Percentiles rank a stretch among this genome's conserved stretches.
These are phyloP conservation scores for Schwanniomyces pseudopolymorphus DNA, from an alignment of 805 yeast species.

Conservation along the genomic window DNA sequence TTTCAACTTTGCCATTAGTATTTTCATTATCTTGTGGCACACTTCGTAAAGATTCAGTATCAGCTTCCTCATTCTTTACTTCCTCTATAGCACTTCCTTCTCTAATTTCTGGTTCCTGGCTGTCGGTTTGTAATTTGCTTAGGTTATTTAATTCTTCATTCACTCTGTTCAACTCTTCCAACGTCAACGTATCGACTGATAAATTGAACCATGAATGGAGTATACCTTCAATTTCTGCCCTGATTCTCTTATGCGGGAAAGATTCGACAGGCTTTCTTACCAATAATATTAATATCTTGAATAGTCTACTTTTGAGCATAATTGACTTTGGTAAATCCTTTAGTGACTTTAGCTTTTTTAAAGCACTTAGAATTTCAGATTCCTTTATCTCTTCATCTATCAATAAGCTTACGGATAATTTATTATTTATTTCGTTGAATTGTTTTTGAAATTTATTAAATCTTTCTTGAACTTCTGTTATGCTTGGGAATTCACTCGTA, in stretches of 20 bases:
- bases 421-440: constrained; percentile 15
- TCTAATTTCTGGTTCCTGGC: constrained; percentile 4
- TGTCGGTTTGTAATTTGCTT: constrained; percentile 2
- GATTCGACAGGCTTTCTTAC: constrained; percentile 26
- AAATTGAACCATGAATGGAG: constrained; percentile 20
- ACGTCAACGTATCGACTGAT: constrained; percentile 14
- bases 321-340: constrained; percentile 28
- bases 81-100: background rate
- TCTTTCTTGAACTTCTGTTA: constrained; percentile 18
- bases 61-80: background rate
- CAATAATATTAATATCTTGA: constrained; percentile 29
- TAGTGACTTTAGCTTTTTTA: constrained; percentile 16
- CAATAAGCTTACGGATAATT: constrained; percentile 5
- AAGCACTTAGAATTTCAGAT: constrained; percentile 13
- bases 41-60: background rate
- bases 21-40: background rate
- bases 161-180: constrained; percentile 9
- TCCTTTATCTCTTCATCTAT: constrained; percentile 14
- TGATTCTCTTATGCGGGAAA: constrained; percentile 15
- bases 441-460: constrained; percentile 13
- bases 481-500: constrained; percentile 21
- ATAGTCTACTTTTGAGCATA: constrained; percentile 27
- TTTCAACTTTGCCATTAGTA: background rate
- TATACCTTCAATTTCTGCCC: constrained; percentile 16
- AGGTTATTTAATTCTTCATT: constrained; percentile 7